Percentiles rank a stretch among this genome's conserved stretches.
Evolutionary conservation across 208 protist genomes (phyloP).

Genomic region (Trypanosoma avium): DNA sequence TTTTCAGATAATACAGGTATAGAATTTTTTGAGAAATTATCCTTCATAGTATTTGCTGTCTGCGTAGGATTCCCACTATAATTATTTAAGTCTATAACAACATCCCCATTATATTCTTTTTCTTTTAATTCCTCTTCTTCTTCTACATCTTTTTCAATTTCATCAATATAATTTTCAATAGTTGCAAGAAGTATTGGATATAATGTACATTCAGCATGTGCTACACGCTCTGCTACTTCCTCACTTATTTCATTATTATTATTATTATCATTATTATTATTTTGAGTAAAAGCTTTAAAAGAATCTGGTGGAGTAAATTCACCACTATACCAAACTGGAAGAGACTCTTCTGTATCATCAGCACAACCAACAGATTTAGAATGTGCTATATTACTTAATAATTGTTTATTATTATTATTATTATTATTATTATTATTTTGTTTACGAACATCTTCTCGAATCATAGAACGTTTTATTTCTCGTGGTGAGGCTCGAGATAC

Average conservation of each 20-base stretch:
- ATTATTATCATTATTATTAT: not conserved
- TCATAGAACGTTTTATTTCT: slow-evolving; percentile 17
- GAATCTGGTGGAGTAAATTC: not conserved
- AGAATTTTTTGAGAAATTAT: too few species aligned
- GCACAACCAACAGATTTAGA: not conserved
- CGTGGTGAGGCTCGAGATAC: slow-evolving; percentile 10
- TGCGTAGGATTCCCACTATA: slow-evolving; percentile 15
- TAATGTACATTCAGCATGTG: slow-evolving; percentile 23
- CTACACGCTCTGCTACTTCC: slow-evolving; percentile 22
- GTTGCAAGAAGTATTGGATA: slow-evolving; percentile 24
- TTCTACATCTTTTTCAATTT: not conserved
- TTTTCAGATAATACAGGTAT: too few species aligned
- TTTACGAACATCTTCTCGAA: slow-evolving; percentile 11
- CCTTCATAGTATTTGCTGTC: too few species aligned
- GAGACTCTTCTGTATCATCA: not conserved
- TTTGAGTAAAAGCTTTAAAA: too few species aligned
- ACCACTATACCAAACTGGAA: slow-evolving; percentile 23
- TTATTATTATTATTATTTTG: slow-evolving; percentile 4
- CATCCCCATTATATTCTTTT: not conserved
- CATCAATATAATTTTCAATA: slow-evolving; percentile 3
- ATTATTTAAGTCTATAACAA: too few species aligned
- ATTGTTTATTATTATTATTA: not conserved
- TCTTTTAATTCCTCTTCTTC: not conserved
- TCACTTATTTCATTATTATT: slow-evolving; percentile 1
- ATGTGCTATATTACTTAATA: not conserved